These are phyloP conservation scores for Mollisiaceae sp. DNA, from an alignment of 2,329 filamentous ascomycete species.

Conservation along the genomic window DNA sequence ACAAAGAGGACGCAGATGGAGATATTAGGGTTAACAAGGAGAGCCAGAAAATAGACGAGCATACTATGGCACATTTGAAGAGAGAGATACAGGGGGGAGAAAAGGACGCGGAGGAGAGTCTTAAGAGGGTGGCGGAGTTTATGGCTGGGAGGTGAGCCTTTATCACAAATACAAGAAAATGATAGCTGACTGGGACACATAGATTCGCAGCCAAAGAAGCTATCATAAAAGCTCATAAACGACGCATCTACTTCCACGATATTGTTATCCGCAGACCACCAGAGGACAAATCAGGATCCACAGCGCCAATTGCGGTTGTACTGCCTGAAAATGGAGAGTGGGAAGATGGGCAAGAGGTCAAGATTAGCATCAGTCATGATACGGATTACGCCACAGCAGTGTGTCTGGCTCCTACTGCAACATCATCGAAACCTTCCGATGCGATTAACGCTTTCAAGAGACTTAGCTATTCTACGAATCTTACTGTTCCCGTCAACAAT, in stretches of 20 bases:
- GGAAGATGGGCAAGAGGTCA: slow-evolving; percentile 59
- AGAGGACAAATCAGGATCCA: slow-evolving; percentile 13
- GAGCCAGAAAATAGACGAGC: background rate
- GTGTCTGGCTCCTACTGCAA: slow-evolving; percentile 55
- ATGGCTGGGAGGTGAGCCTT: slow-evolving; percentile 36
- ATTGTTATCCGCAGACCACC: slow-evolving; percentile 47
- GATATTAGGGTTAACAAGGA: background rate
- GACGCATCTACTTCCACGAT: slow-evolving; percentile 66
- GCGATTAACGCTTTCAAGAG: background rate
- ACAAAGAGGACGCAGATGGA: no score
- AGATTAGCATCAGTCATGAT: slow-evolving; percentile 87
- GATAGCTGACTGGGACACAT: background rate
- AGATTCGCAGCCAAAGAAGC: slow-evolving; percentile 73
- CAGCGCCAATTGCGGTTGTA: slow-evolving; percentile 34
- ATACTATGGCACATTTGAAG: background rate
- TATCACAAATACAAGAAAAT: background rate
- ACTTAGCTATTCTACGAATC: no score
- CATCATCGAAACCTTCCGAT: background rate
- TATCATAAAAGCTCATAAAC: slow-evolving; percentile 71
- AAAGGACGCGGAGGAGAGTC: slow-evolving; percentile 4
- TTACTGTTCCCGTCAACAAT: no score
- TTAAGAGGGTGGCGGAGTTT: slow-evolving; percentile 25
- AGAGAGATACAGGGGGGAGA: slow-evolving; percentile 9
- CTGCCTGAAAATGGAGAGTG: slow-evolving; percentile 38
- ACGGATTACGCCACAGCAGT: slow-evolving; percentile 78